These are phyloP conservation scores for Ceratopteris richardii DNA, from an alignment of 75 land plant genomes.

Conservation along the genomic window DNA sequence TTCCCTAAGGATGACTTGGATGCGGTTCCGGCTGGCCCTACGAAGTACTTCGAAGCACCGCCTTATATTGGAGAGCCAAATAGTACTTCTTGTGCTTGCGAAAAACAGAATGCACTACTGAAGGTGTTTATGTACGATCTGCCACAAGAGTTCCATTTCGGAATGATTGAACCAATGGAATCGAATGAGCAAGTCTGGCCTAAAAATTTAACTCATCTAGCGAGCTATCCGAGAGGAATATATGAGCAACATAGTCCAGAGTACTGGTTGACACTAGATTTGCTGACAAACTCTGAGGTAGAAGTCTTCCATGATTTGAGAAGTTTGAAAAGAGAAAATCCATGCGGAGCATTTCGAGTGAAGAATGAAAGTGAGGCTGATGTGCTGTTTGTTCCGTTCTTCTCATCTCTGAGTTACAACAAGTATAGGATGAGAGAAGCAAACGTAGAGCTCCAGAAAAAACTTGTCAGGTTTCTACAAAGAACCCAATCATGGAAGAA, in stretches of 20 bases:
- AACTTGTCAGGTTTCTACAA: conserved; percentile 44
- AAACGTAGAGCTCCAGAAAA: conserved; percentile 30
- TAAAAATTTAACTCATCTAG: conserved; percentile 24
- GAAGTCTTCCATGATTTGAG: background rate
- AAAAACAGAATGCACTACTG: conserved; percentile 19
- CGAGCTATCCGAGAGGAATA: conserved; percentile 80
- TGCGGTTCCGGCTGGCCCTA: no score
- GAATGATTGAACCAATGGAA: conserved; percentile 37
- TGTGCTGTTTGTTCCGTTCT: conserved; percentile 82
- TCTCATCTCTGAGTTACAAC: conserved; percentile 83
- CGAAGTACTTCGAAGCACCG: no score
- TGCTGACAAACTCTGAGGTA: conserved; percentile 35
- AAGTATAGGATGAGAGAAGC: conserved; percentile 35
- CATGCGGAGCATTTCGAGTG: conserved; percentile 65
- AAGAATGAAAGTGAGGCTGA: conserved; percentile 55
- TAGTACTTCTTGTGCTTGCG: background rate
- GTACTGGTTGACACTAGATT: conserved; percentile 94
- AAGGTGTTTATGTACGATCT: conserved; percentile 83
- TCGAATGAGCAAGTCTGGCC: conserved; percentile 48
- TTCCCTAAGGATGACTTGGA: no score
- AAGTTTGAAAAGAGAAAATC: background rate
- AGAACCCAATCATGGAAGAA: conserved; percentile 45
- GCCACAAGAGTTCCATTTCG: conserved; percentile 83
- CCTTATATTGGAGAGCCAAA: no score
- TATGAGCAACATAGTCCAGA: conserved; percentile 81